Conservation (phyloP, 306 rosid genomes). For the Rosa persica region DNA sequence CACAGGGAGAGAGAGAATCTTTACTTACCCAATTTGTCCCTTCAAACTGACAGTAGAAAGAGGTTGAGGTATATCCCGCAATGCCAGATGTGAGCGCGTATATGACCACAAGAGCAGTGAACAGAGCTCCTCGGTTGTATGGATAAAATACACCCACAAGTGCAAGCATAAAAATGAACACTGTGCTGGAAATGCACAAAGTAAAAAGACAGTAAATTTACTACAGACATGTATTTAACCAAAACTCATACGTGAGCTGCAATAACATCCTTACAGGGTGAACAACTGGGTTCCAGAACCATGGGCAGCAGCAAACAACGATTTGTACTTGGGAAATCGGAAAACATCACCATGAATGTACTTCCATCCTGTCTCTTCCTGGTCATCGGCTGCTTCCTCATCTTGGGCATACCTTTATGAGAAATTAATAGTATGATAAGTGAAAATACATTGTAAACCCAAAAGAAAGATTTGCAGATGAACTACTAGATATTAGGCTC, state of each 20-base stretch:
- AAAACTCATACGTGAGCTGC: background rate
- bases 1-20: constrained; percentile 12
- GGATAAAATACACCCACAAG: constrained; percentile 96
- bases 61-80: constrained; percentile 87
- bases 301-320: constrained; percentile 85
- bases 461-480: constrained; percentile 3
- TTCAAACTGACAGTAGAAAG: constrained; percentile 94
- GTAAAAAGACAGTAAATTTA: constrained; percentile 18
- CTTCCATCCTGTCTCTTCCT: constrained; percentile 99
- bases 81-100: constrained; percentile 97
- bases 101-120: constrained; percentile 90
- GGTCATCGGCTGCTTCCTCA: constrained; percentile 98
- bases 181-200: constrained; percentile 59
- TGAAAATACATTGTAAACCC: constrained; percentile 14
- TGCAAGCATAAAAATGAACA: constrained; percentile 91
- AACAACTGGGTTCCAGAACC: constrained; percentile 96
- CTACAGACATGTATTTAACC: background rate
- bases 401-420: constrained; percentile 84
- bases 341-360: constrained; percentile 97
- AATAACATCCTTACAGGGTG: constrained; percentile 70
- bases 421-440: constrained; percentile 1
- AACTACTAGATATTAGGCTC: constrained; percentile 9
- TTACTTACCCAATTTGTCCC: constrained; percentile 81
- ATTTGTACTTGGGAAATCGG: constrained; percentile 82
- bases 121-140: constrained; percentile 92